Evolutionary conservation across 306 rosid genomes (phyloP).

Genomic region (Rosa rugosa): DNA sequence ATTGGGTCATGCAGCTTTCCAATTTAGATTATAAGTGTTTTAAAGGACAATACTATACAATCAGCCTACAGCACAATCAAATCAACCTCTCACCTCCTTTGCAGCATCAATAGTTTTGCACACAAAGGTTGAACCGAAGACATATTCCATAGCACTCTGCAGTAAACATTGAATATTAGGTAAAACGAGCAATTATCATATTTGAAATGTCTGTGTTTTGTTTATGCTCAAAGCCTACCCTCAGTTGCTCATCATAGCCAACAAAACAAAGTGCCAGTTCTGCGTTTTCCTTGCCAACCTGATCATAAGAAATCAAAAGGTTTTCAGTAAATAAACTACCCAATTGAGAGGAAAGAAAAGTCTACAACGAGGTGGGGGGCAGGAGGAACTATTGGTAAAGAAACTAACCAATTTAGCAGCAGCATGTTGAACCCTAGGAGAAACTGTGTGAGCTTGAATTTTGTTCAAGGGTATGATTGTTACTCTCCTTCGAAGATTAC

Average conservation of each 20-base stretch:
- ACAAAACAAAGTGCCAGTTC: conserved; percentile 86
- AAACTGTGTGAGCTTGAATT: conserved; percentile 61
- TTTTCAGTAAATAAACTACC: conserved; percentile 11
- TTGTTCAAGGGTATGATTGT: conserved; percentile 95
- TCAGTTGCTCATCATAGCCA: conserved; percentile 79
- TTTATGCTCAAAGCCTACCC: conserved; percentile 42
- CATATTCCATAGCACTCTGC: conserved; percentile 89
- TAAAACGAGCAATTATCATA: not conserved
- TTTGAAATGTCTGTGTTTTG: not conserved
- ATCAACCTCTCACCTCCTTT: conserved; percentile 64
- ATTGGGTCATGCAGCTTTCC: conserved; percentile 22
- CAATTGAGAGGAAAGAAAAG: not conserved
- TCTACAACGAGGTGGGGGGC: not conserved
- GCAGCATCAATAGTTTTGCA: conserved; percentile 86
- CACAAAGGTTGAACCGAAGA: conserved; percentile 92
- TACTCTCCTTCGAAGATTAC: conserved; percentile 85
- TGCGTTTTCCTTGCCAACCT: conserved; percentile 93
- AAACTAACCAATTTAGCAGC: conserved; percentile 68
- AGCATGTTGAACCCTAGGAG: conserved; percentile 58
- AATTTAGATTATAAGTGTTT: not conserved
- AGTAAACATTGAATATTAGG: conserved; percentile 20
- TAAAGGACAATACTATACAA: not conserved
- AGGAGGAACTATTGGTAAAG: conserved; percentile 15
- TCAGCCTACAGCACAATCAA: not conserved
- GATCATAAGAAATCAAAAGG: conserved; percentile 30